Conservation (phyloP, 2,329 filamentous ascomycete species). For the Penicillium sp. region DNA sequence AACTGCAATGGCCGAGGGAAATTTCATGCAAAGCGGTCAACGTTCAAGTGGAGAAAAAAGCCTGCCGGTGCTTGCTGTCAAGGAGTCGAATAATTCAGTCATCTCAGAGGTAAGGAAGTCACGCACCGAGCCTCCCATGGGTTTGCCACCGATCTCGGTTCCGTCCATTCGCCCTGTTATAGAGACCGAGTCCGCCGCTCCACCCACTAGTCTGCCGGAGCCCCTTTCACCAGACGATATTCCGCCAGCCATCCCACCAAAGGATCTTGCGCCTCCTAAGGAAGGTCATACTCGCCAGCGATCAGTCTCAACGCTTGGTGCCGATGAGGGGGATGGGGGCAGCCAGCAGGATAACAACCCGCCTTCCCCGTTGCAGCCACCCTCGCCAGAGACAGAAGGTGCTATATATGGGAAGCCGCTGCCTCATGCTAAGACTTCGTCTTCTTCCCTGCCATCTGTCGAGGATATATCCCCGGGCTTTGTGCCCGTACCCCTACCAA, state of each 20-base stretch:
- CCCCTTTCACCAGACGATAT: background rate
- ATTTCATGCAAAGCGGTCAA: background rate
- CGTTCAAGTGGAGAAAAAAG: constrained; percentile 2
- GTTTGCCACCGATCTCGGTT: background rate
- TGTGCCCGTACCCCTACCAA: constrained; percentile 3
- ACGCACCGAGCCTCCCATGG: background rate
- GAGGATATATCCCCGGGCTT: background rate
- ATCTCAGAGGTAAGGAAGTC: background rate
- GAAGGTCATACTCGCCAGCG: constrained; percentile 13
- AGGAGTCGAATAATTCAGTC: constrained; percentile 1
- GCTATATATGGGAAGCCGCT: constrained; percentile 7
- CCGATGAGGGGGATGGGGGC: constrained; percentile 11
- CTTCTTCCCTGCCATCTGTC: constrained; percentile 1
- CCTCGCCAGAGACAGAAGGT: background rate
- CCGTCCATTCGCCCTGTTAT: constrained; percentile 16
- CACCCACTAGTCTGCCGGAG: background rate
- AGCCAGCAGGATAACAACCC: constrained; percentile 6
- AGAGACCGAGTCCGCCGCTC: constrained; percentile 6
- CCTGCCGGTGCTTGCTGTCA: constrained; percentile 5
- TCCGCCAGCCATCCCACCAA: constrained; percentile 4
- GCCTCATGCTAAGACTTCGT: background rate
- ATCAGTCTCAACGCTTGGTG: constrained; percentile 30
- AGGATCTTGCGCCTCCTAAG: constrained; percentile 6
- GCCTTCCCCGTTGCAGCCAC: constrained; percentile 20
- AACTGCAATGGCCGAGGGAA: background rate